Conservation (phyloP, 345 rosid species). For the Nasturtium officinale region DNA sequence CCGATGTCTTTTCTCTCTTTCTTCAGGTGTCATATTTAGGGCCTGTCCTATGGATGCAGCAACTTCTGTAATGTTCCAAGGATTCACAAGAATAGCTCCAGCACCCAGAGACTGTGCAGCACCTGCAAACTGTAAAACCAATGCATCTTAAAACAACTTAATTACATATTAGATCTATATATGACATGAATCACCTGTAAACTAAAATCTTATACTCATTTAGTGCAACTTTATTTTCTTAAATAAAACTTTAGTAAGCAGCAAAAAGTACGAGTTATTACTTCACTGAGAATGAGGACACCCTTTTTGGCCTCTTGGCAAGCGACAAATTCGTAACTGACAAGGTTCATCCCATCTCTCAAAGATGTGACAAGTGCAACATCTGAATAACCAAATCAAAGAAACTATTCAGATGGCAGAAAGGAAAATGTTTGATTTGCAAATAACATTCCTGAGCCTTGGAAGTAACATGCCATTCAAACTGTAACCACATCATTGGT, state of each 20-base stretch:
- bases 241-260: not conserved
- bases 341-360: conserved; percentile 99
- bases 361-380: conserved; percentile 95
- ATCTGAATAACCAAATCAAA: conserved; percentile 54
- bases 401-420: conserved; percentile 21
- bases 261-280: conserved; percentile 44
- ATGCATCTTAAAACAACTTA: conserved; percentile 16
- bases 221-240: not conserved
- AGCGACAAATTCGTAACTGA: conserved; percentile 98
- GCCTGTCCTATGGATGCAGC: conserved; percentile 92
- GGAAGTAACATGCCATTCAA: conserved; percentile 16
- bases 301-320: conserved; percentile 98
- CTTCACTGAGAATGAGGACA: conserved; percentile 99
- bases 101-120: conserved; percentile 99
- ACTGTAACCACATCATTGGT: conserved; percentile 14
- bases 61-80: conserved; percentile 99
- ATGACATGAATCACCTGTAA: not conserved
- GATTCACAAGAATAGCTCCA: conserved; percentile 97
- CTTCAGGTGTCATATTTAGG: conserved; percentile 74
- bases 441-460: not conserved
- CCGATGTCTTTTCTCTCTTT: conserved; percentile 86
- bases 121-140: conserved; percentile 81
- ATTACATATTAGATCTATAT: not conserved
- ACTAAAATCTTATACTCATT: not conserved
- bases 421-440: not conserved